Evolutionary conservation across 2,329 filamentous ascomycete genomes (phyloP).

Genomic region (Curvularia eragrostidis): DNA sequence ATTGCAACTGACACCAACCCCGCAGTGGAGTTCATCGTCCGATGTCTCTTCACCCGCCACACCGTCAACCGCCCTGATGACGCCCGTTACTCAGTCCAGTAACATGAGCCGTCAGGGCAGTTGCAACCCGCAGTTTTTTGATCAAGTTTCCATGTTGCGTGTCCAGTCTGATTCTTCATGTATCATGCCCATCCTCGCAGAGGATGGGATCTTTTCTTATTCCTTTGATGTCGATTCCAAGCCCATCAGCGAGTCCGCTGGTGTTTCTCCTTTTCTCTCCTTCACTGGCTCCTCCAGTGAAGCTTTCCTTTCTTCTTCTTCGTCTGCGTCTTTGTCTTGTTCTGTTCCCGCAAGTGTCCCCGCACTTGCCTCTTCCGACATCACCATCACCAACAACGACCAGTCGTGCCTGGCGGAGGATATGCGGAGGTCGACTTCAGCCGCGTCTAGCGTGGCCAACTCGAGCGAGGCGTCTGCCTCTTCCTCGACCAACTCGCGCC

Average conservation of each 20-base stretch:
- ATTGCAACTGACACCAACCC: conserved; percentile 41
- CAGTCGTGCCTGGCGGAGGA: conserved; percentile 52
- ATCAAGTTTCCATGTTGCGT: conserved; percentile 54
- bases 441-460: conserved; percentile 39
- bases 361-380: conserved; percentile 41
- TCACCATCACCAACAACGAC: conserved; percentile 16
- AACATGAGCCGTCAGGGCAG: conserved; percentile 57
- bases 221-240: conserved; percentile 45
- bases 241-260: conserved; percentile 41
- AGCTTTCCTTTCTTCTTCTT: conserved; percentile 43
- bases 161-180: conserved; percentile 52
- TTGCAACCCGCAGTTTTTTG: conserved; percentile 51
- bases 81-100: conserved; percentile 49
- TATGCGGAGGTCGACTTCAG: conserved; percentile 60
- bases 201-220: conserved; percentile 47
- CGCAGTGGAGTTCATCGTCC: conserved; percentile 43
- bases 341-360: conserved; percentile 43
- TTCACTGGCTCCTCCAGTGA: conserved; percentile 49
- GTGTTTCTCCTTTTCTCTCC: conserved; percentile 42
- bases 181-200: conserved; percentile 45
- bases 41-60: conserved; percentile 49
- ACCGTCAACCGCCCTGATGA: conserved; percentile 47
- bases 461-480: conserved; percentile 55
- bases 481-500: conserved; percentile 55
- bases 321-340: conserved; percentile 29